Evolutionary conservation across 257 asterid genomes (phyloP).

Genomic region (Plantago elongata): DNA sequence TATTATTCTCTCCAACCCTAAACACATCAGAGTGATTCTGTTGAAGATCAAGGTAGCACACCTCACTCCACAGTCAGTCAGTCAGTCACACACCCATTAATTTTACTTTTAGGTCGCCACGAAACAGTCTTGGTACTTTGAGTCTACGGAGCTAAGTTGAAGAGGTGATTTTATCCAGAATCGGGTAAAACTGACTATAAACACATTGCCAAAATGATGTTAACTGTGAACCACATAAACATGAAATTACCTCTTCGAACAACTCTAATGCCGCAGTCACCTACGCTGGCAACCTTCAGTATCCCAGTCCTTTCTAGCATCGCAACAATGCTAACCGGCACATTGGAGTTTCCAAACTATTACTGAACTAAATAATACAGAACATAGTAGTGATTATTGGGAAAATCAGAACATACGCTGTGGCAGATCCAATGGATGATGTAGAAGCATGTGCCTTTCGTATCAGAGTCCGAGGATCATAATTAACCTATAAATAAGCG

Average conservation of each 20-base stretch:
- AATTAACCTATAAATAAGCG: conserved; percentile 43
- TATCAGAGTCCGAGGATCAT: conserved; percentile 64
- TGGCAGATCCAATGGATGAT: conserved; percentile 79
- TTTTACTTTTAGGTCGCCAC: no score
- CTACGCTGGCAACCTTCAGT: conserved; percentile 70
- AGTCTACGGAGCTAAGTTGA: neutral
- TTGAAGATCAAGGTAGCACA: no score
- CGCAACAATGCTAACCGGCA: conserved; percentile 58
- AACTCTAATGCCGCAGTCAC: conserved; percentile 78
- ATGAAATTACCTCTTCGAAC: conserved; percentile 56
- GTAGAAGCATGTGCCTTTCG: conserved; percentile 84
- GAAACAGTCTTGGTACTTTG: no score
- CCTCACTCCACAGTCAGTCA: no score
- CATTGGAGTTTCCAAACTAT: neutral
- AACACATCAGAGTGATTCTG: no score
- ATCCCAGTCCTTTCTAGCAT: conserved; percentile 71
- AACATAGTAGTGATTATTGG: neutral
- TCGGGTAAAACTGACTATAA: no score
- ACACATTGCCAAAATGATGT: neutral
- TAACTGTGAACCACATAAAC: neutral
- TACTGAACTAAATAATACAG: neutral
- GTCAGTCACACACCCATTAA: no score
- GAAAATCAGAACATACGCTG: conserved; percentile 45
- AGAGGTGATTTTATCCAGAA: neutral
- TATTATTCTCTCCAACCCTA: no score